Conservation (phyloP, 441 rosid genomes). For the Gossypium gossypioides region DNA sequence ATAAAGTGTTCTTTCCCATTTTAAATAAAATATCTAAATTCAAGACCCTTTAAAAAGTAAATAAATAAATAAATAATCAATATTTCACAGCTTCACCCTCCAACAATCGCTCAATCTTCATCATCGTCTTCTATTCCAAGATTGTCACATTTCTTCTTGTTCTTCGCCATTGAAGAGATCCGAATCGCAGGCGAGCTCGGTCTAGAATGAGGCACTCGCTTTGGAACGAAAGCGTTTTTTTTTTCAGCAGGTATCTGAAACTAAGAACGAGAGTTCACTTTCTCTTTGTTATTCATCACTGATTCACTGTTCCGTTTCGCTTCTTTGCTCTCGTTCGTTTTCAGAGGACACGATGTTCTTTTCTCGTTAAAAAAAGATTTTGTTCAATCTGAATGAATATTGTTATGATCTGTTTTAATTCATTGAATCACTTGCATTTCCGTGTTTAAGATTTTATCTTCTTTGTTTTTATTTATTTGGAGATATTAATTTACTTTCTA, state of each 20-base stretch:
- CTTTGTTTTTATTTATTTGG: background rate
- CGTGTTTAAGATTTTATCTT: background rate
- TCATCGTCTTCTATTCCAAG: background rate
- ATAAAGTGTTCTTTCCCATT: too few species aligned
- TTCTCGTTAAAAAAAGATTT: background rate
- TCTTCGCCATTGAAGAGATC: slow-evolving; percentile 12
- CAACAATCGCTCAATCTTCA: background rate
- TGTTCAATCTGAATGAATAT: background rate
- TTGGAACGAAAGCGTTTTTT: background rate
- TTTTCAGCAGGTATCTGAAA: slow-evolving; percentile 4
- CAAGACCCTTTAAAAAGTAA: background rate
- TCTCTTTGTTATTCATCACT: background rate
- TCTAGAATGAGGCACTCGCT: background rate
- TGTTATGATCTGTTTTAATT: background rate
- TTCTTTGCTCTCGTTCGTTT: slow-evolving; percentile 7
- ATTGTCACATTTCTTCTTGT: slow-evolving; percentile 10
- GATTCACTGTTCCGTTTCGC: background rate
- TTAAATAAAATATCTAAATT: too few species aligned
- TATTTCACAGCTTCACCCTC: background rate
- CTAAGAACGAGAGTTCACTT: background rate
- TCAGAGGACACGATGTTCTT: background rate
- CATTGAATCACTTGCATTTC: background rate
- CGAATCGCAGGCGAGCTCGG: background rate
- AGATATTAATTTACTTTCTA: background rate
- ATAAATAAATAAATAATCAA: background rate